Base-by-base conservation (phyloP, 1,284 basidiomycete genomes). In the Thecaphora thlaspeos region DNA sequence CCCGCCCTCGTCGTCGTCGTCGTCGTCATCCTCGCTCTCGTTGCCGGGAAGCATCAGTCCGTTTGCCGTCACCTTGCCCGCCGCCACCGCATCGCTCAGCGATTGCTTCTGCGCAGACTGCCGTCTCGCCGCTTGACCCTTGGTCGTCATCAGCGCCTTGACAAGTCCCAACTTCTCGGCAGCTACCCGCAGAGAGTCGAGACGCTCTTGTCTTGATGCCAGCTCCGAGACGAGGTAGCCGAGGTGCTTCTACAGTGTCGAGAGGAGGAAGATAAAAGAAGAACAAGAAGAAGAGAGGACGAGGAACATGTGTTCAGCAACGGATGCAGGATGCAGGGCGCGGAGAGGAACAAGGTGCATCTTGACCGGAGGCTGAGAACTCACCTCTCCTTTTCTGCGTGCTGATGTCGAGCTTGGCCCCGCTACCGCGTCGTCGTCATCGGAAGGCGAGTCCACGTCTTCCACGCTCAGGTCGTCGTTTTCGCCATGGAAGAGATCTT, bases 61-160 rank as follows among this genome's bases (percentile, higher is more conserved):
- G 30, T 61, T 59, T 14, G 38, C 48, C n/a, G 62, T 71, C 4
- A 67, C 22, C 39, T 57, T 64, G 0, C 70, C 70, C 28, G 49
- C 50, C 28, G 56, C 58, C n/a, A 71, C 70, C 2, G 56, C 59
- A 17, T 68, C 63, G 11, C 38, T 44, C 30, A 65, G 30, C 3
- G 26, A 14, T 2, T 57, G 50, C 46, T 66, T 54, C 17, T 51
- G 52, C 9, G 50, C 41, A 21, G 53, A 41, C 21, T 71, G 68
- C 12, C 55, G 38, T 11, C 50, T 47, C 1, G 42, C 41, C n/a
- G 47, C 43, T 1, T 57, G 55, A 7, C 67, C 65, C 23, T 55
- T 56, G 32, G 69, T 71, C 18, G 61, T 56, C 73, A 75, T 76
- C 7, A 75, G 50, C 24, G 64, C 51, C 3, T 71, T 53, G 11